Evolutionary conservation across 2,329 filamentous ascomycete species (phyloP), one percentile per base, ranked within the genome.

Genomic region (Pestalotiopsis sp.): DNA sequence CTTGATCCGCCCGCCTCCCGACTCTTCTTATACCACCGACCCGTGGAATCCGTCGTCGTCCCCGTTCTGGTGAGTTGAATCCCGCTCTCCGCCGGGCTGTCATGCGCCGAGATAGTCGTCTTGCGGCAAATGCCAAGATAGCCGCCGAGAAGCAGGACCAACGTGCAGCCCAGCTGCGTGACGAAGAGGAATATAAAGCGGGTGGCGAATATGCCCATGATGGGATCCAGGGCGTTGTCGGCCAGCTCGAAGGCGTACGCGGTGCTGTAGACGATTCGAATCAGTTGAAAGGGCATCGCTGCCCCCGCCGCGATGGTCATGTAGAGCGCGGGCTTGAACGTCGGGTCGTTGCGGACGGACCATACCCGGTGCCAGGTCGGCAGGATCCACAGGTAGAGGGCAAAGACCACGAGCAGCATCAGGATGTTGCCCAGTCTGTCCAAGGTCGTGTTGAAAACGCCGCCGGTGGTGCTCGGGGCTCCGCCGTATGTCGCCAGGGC

Each of bases 141-240:
- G 60, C 60, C 60, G 38, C 31, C 60, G n/a, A 13, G 25, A 41
- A 63, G 31, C 38, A 63, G 23, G 12, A 41, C 7, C 12, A 63
- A 14, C 31, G 36, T 27, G 27, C 31, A 38, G 60, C 60, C 60
- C 2, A 63, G 60, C 60, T 63, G 60, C 4, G 38, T 63, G 27
- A 38, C 31, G 36, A 63, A 63, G 27, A 63, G 31, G 9, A 63
- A 63, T 38, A 63, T 63, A 20, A 63, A 63, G 5, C 60, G 60
- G 6, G 60, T 63, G 14, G 60, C 60, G 14, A 63, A 63, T 38
- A 41, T 40, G 20, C 60, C 60, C 31, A 41, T 63, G 60, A 63
- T 63, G 36, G 60, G 60, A n/a, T 63, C 36, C 38, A 63, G 14
- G 31, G 31, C 57, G 12, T 36, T 25, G 14, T 38, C 60, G 36